phyloP scores from a whole-genome alignment of 1,139 yeast genomes.

The Lodderomyces pseudojiufengensis region DNA sequence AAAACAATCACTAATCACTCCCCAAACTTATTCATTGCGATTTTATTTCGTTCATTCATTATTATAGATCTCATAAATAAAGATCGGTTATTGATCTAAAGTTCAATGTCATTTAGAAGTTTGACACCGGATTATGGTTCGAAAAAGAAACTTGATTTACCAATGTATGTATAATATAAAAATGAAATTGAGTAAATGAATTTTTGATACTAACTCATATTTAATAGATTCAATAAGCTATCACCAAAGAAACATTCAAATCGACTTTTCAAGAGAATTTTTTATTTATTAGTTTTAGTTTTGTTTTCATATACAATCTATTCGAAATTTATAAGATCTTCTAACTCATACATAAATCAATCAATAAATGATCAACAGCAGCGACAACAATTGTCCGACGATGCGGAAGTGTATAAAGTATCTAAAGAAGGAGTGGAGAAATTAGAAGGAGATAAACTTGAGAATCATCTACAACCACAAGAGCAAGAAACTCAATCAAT shows the following conservation, averaged over 20 bases:
- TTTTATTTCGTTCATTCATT: too few relatives aligned
- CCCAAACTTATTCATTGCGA: too few relatives aligned
- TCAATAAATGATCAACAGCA: not conserved
- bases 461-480: not conserved
- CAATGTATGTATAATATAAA: conserved; percentile 43
- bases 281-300: conserved; percentile 9
- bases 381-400: conserved; percentile 3
- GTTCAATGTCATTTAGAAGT: conserved; percentile 10
- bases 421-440: conserved; percentile 36
- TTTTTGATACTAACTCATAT: conserved; percentile 10
- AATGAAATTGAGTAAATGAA: too few relatives aligned
- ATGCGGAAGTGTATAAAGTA: conserved; percentile 28
- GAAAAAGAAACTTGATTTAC: conserved; percentile 43
- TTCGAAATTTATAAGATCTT: conserved; percentile 5
- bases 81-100: too few relatives aligned
- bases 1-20: too few relatives aligned
- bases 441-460: conserved; percentile 4
- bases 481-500: not conserved
- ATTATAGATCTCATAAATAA: too few relatives aligned
- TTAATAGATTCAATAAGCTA: conserved; percentile 11
- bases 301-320: conserved; percentile 12
- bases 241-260: conserved; percentile 14
- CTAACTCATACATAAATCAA: not conserved
- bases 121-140: conserved; percentile 26
- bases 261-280: conserved; percentile 11